Conservation (phyloP, 2,329 filamentous ascomycete genomes). For the Stachybotrys chartarum region DNA sequence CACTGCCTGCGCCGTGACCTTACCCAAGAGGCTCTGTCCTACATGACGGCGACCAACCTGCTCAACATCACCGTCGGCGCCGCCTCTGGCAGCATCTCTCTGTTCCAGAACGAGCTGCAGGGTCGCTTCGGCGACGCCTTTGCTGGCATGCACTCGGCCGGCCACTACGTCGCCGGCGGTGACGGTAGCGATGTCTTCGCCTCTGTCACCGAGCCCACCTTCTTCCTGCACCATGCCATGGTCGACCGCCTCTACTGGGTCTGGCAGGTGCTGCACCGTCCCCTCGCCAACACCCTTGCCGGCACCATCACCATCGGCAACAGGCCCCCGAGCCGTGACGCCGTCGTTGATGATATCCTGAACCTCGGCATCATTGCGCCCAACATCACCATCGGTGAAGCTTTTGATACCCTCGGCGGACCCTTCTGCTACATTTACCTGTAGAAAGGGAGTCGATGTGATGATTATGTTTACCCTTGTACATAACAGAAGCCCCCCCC, state of each 20-base stretch:
- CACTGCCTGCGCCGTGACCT: constrained; percentile 37
- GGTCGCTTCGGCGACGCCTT: constrained; percentile 10
- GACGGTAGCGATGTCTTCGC: constrained; percentile 23
- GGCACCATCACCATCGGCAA: constrained; percentile 1
- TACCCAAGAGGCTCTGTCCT: constrained; percentile 8
- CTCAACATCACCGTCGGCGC: constrained; percentile 1
- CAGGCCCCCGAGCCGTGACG: background rate
- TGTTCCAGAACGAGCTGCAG: constrained; percentile 2
- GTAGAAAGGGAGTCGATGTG: background rate
- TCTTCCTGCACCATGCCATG: constrained; percentile 8
- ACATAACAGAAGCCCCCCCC: background rate
- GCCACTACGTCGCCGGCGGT: constrained; percentile 25
- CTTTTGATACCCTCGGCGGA: constrained; percentile 14
- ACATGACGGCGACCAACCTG: background rate
- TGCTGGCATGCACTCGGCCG: constrained; percentile 22
- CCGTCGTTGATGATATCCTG: constrained; percentile 6
- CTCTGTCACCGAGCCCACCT: constrained; percentile 17
- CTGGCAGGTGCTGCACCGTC: background rate
- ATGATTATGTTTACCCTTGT: background rate
- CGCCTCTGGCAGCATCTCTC: background rate
- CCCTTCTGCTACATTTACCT: constrained; percentile 20
- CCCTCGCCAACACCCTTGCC: background rate
- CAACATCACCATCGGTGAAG: constrained; percentile 10
- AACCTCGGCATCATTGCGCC: constrained; percentile 11
- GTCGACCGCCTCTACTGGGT: constrained; percentile 2